Evolutionary conservation across 352 stramenopile species (phyloP).

Genomic region (Phytophthora macrochlamydospora): DNA sequence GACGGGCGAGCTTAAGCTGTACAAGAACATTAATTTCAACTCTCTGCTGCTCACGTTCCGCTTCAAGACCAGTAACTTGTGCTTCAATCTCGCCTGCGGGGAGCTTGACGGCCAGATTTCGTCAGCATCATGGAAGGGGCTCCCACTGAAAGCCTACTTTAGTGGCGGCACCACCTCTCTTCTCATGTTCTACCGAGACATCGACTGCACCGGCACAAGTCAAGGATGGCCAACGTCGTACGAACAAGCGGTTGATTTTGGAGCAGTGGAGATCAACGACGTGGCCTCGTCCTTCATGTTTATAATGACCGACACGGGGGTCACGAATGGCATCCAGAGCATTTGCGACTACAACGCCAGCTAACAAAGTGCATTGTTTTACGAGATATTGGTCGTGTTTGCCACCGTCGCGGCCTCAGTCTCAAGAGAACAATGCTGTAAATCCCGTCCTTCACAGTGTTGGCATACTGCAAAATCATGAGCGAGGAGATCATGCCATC

Average conservation of each 20-base stretch:
- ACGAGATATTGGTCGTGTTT: too few species aligned
- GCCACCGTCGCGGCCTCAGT: too few species aligned
- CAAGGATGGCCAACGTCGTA: conserved; percentile 1
- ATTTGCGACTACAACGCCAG: background rate
- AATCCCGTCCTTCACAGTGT: too few species aligned
- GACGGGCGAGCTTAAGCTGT: background rate
- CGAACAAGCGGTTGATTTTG: background rate
- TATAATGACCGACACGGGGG: background rate
- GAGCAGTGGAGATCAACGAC: conserved; percentile 2
- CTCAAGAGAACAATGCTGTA: too few species aligned
- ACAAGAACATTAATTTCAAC: background rate
- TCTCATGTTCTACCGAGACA: conserved; percentile 1
- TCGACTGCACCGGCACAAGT: background rate
- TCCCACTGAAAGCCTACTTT: background rate
- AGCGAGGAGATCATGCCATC: too few species aligned
- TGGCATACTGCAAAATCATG: too few species aligned
- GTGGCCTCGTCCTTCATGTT: conserved; percentile 6
- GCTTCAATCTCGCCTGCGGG: conserved; percentile 1
- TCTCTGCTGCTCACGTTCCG: background rate
- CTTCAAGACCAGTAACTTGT: background rate
- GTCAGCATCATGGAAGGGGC: background rate
- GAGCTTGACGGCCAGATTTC: background rate
- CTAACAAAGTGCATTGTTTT: too few species aligned
- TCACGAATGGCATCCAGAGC: background rate
- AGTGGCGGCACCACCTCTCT: background rate